Percentiles rank a stretch among this genome's conserved stretches.
Evolutionary conservation across 2,329 filamentous ascomycete species (phyloP).

Genomic region (Xylariaceae sp.): DNA sequence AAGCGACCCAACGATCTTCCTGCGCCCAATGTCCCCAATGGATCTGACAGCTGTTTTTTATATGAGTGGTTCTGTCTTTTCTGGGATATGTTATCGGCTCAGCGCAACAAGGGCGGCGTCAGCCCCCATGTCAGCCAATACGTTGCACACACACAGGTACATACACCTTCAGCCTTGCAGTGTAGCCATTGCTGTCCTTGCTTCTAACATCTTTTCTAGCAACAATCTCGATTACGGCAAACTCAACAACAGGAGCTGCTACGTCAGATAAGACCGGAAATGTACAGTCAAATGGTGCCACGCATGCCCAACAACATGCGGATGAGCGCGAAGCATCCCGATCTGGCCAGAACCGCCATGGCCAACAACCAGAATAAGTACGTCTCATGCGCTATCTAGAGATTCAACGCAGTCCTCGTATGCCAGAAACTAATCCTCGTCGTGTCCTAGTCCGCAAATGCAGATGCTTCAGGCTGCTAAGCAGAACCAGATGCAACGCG

Average conservation of each 20-base stretch:
- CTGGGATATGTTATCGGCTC: slow-evolving; percentile 89
- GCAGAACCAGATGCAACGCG: slow-evolving; percentile 78
- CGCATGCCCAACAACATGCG: slow-evolving; percentile 57
- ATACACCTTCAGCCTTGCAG: slow-evolving; percentile 24
- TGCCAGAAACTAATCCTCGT: slow-evolving; percentile 18
- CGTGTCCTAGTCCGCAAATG: slow-evolving; percentile 56
- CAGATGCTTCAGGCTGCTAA: slow-evolving; percentile 62
- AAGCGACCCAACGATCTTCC: slow-evolving; percentile 80
- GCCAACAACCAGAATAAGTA: slow-evolving; percentile 72
- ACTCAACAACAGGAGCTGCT: slow-evolving; percentile 72
- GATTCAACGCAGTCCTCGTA: too few relatives aligned
- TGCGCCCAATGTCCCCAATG: slow-evolving; percentile 61
- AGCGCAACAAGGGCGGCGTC: slow-evolving; percentile 61
- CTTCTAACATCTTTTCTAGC: slow-evolving; percentile 37
- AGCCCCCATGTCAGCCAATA: slow-evolving; percentile 66
- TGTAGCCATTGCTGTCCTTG: slow-evolving; percentile 15
- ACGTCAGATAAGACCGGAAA: slow-evolving; percentile 61
- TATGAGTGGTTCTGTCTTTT: slow-evolving; percentile 97
- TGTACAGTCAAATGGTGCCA: slow-evolving; percentile 62
- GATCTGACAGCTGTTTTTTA: slow-evolving; percentile 74
- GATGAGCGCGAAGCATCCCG: slow-evolving; percentile 54
- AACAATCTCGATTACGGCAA: slow-evolving; percentile 68
- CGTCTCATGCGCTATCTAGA: slow-evolving; percentile 30
- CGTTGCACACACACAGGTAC: slow-evolving; percentile 76
- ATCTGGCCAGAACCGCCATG: slow-evolving; percentile 69